Percentiles rank a stretch among this genome's conserved stretches.
Conservation (phyloP, 1,284 basidiomycete species). For the Vanrija sp. region DNA sequence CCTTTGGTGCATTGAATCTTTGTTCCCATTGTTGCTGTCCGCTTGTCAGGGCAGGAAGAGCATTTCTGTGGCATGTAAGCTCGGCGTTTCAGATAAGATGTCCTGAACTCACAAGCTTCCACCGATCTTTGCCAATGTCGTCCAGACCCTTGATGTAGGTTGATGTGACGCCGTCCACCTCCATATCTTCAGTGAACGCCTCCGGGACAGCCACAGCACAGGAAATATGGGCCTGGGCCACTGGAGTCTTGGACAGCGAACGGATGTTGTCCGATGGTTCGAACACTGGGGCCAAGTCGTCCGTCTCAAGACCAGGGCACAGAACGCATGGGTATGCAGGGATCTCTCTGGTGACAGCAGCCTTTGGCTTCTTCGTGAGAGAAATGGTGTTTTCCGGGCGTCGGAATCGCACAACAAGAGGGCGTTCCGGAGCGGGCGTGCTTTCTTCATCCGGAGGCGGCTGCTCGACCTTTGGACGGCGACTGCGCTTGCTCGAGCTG, state of each 20-base stretch:
- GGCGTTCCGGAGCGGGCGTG: not conserved
- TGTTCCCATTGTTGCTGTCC: conserved; percentile 71
- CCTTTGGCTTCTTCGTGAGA: conserved; percentile 1
- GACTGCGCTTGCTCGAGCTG: not conserved
- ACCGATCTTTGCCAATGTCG: conserved; percentile 78
- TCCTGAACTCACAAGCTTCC: conserved; percentile 68
- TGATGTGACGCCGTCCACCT: conserved; percentile 43
- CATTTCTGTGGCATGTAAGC: conserved; percentile 65
- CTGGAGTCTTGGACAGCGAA: conserved; percentile 6
- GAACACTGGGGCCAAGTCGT: conserved; percentile 61
- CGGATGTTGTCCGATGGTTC: conserved; percentile 19
- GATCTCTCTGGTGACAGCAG: not conserved
- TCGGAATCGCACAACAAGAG: not conserved
- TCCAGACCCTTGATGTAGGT: conserved; percentile 68
- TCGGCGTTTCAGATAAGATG: not conserved
- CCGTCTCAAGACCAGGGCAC: conserved; percentile 61
- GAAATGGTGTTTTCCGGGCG: conserved; percentile 16
- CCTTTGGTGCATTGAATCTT: conserved; percentile 89
- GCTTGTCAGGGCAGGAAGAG: conserved; percentile 66
- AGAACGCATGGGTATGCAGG: conserved; percentile 63
- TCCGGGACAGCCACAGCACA: conserved; percentile 79
- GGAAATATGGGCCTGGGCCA: conserved; percentile 54
- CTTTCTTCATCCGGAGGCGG: not conserved
- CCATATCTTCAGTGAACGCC: conserved; percentile 69
- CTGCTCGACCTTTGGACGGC: not conserved